A percentile compares a stretch with the other conserved stretches of the same genome.
Conservation (phyloP, 257 asterid genomes). For the Euphrasia confusa region DNA sequence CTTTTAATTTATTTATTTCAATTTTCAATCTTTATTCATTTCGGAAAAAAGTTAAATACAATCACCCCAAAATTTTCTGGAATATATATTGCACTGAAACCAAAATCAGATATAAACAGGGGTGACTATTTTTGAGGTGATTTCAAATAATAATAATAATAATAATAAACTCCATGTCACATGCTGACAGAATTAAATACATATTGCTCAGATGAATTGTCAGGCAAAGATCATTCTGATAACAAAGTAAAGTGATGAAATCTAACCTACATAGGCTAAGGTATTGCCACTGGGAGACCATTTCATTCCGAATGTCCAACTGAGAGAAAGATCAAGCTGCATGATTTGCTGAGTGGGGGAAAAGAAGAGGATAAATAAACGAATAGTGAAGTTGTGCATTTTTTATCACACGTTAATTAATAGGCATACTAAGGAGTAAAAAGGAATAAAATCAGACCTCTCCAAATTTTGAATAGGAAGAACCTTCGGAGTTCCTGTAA, state of each 20-base stretch:
- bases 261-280: constrained; percentile 85
- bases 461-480: constrained; percentile 79
- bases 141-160: neutral
- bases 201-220: constrained; percentile 13
- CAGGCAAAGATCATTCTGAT: constrained; percentile 12
- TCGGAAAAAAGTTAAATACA: too few relatives aligned
- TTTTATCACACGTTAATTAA: constrained; percentile 17
- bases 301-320: constrained; percentile 95
- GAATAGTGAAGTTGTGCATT: neutral
- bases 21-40: too few relatives aligned
- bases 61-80: neutral
- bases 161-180: neutral
- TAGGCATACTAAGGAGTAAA: constrained; percentile 18
- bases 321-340: constrained; percentile 91
- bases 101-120: constrained; percentile 8
- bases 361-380: neutral
- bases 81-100: neutral
- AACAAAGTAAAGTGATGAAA: constrained; percentile 32
- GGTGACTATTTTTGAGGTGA: constrained; percentile 1
- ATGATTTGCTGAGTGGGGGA: constrained; percentile 74
- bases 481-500: constrained; percentile 51
- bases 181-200: neutral
- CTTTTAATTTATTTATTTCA: too few relatives aligned
- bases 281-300: constrained; percentile 97
- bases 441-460: constrained; percentile 53